Evolutionary conservation across 768 basidiomycete species (phyloP), one percentile per base, ranked within the genome.

Genomic region (Mycena haematopus): DNA sequence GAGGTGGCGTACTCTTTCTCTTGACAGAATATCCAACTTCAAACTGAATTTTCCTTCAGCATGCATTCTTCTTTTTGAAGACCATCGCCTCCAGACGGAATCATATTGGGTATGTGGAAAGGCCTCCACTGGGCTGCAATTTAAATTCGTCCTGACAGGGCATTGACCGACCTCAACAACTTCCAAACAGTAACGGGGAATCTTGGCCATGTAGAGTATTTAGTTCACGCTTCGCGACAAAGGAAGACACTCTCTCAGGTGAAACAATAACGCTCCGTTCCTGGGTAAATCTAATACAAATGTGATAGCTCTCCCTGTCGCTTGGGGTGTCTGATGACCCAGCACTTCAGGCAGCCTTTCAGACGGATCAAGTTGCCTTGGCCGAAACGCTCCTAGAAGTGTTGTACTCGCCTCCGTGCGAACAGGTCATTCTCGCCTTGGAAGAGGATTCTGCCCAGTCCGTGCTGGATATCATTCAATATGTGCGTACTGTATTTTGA

Each of bases 391-490:
- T 64, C 10, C 10, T 59, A 3, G 25, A 36, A 15, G 46, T 64
- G 1, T 27, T 64, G 13, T 56, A 59, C 31, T 64, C 57, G 35
- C 52, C 1, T 25, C 57, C 0, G 47, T 31, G 42, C 5, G 58
- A 59, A 31, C 19, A 42, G 19, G 52, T 27, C 3, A 58, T 64
- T 14, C 45, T 64, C 2, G 22, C 36, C 10, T 45, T 64, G 11
- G 52, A 64, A 21, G 63, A 50, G 19, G 58, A 64, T 11, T 36
- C 52, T 6, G 63, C 63, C 0, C 63, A 60, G 35, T 54, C 58
- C 2, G 31, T 64, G 6, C 36, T 64, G 31, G 63, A 64, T 40
- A 51, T 64, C 46, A 24, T 64, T 14, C 63, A 64, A 59, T 31
- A 58, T 44, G 63, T 64, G 35, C 47, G 60, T 46, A 35, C 40